Evolutionary conservation across 768 basidiomycete species (phyloP), one percentile per base, ranked within the genome.

Genomic region (Butyriboletus loyo): DNA sequence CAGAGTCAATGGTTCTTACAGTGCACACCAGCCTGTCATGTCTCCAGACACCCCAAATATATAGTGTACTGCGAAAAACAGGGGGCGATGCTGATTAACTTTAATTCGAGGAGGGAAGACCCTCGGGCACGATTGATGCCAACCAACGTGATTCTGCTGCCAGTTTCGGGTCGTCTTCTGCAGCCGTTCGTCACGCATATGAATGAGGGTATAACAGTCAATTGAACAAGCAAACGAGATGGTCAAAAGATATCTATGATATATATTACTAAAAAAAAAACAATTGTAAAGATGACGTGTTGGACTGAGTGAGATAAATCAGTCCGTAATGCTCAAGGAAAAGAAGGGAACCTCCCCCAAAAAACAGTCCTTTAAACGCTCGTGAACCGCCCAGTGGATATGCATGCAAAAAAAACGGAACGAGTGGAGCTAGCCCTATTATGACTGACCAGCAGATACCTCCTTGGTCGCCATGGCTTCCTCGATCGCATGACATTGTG

Each of bases 401-500:
- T 17, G 22, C 32, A n/a, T 34, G 19, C 28, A 34, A 34, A 40
- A 30, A 46, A 40, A 30, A 46, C 15, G n/a, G 14, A 24, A 42
- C 17, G 15, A 25, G 21, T 5, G 6, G 21, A 11, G 21, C 28
- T 10, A 21, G 30, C 13, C 24, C 11, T n/a, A 14, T 41, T 14
- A 54, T 44, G 54, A 52, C 30, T 10, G 25, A 37, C 32, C 38
- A 30, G 24, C 19, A 17, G 28, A 46, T 39, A 17, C 53, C 37
- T 67, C 65, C 27, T 49, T 52, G 34, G 43, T 46, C n/a, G 54
- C 49, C 21, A 71, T 54, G 21, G 43, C 49, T 56, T 82, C 77
- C 70, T 89, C 87, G 53, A 89, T 84, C 28, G 81, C 72, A 64
- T 78, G 80, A 66, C 87, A 89, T 55, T 85, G 82, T 37, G 79